These are phyloP conservation scores for Clavispora fructus DNA, from an alignment of 805 yeast species.

Conservation along the genomic window DNA sequence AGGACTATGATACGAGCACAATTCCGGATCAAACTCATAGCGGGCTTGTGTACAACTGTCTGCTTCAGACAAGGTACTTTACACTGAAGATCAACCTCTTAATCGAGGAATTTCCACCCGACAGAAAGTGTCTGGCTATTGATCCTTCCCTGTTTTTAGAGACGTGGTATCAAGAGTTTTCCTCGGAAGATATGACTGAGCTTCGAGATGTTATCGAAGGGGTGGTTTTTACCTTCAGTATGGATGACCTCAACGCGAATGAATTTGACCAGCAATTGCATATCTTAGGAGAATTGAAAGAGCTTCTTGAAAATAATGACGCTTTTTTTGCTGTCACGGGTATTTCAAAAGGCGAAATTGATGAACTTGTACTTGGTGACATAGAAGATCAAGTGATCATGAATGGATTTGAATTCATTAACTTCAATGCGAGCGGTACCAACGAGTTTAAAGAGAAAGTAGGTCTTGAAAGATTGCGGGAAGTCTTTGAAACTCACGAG, in stretches of 20 bases:
- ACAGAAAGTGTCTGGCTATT: constrained; percentile 1
- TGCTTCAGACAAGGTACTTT: constrained; percentile 29
- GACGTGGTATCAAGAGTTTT: constrained; percentile 38
- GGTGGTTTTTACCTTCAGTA: constrained; percentile 35
- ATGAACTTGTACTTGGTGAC: constrained; percentile 13
- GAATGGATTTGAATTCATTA: constrained; percentile 41
- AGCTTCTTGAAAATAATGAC: constrained; percentile 12
- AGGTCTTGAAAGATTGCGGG: constrained; percentile 41
- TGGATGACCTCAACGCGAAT: constrained; percentile 16
- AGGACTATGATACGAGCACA: constrained; percentile 27
- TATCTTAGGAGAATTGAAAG: constrained; percentile 4
- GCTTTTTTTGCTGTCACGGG: constrained; percentile 37
- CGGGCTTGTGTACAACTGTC: constrained; percentile 25
- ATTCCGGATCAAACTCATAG: constrained; percentile 28
- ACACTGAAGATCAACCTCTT: constrained; percentile 23
- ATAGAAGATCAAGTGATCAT: constrained; percentile 36
- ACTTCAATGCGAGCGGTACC: constrained; percentile 23
- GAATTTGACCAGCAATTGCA: constrained; percentile 16
- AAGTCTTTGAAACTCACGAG: constrained; percentile 44
- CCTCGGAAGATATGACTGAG: constrained; percentile 32
- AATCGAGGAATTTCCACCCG: constrained; percentile 34
- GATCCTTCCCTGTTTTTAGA: constrained; percentile 17
- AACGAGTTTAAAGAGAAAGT: constrained; percentile 40
- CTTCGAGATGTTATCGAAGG: constrained; percentile 45
- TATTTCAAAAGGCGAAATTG: constrained; percentile 3